Evolutionary conservation across 2,329 filamentous ascomycete genomes (phyloP), one percentile per base, ranked within the genome.

Genomic region (Aspergillus fumigatus): DNA sequence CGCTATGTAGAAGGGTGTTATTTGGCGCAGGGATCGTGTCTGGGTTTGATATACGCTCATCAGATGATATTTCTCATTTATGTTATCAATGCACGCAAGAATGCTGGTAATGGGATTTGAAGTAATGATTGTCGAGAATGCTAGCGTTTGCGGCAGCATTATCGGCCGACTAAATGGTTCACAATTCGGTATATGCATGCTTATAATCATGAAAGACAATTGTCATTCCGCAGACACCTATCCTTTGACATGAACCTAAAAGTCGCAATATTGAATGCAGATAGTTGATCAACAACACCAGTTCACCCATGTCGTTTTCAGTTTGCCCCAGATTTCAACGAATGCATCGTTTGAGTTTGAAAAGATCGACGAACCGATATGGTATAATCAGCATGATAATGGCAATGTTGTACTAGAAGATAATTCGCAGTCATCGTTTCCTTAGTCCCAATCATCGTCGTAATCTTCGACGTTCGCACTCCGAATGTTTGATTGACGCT

Each of bases 361-460:
- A 17, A 38, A 7, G 14, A 38, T 17, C 14, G 32, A 38, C 29
- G 29, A 17, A 17, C 32, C 5, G 32, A 17, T 38, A 38, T 38
- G 5, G 5, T 17, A 35, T 7, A 17, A 35, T 7, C 32, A 38
- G 32, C 32, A 38, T 38, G 14, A 35, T 5, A 17, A 35, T 17
- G 17, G 14, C 32, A 35, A 35, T 17, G 11, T 17, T 14, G 32
- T 35, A 35, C 32, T 43, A 21, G 17, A 23, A 45, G 1, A 21
- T 45, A 23, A 21, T 21, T 45, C 19, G n/a, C n/a, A 19, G 10
- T 21, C 21, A 47, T 40, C 23, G 5, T 23, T 23, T 8, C 21
- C 35, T 77, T 73, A 85, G 67, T 85, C 82, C 82, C 82, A 85
- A 70, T 84, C 82, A 62, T 81, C 79, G 61, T 82, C 79, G 55